Percentiles rank a stretch among this genome's conserved stretches.
Conservation (phyloP, 1,284 basidiomycete species). For the Quambalaria eucalypti region DNA sequence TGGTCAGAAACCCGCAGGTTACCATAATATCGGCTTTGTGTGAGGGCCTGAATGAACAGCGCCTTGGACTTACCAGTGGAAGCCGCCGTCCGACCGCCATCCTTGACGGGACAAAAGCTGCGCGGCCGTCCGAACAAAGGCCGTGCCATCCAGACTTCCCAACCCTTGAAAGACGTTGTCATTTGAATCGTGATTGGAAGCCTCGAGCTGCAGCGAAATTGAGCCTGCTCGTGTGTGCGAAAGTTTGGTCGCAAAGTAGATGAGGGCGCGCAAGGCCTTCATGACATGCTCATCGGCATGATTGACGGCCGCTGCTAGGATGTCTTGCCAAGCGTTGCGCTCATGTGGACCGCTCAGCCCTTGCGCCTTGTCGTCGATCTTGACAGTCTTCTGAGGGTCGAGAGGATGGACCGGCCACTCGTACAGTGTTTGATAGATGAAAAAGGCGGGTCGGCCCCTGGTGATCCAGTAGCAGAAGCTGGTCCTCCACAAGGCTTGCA, state of each 20-base stretch:
- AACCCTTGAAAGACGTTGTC: neutral
- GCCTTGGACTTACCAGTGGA: neutral
- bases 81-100: neutral
- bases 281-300: constrained; percentile 9
- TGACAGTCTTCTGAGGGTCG: neutral
- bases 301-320: neutral
- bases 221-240: neutral
- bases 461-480: neutral
- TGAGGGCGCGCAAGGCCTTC: constrained; percentile 5
- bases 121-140: constrained; percentile 5
- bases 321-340: constrained; percentile 5
- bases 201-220: neutral
- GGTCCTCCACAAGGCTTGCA: constrained; percentile 1
- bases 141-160: constrained; percentile 6
- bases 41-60: no score
- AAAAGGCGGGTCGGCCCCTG: constrained; percentile 2
- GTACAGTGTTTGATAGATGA: neutral
- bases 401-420: neutral
- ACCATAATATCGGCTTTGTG: no score
- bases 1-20: no score
- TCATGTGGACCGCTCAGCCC: neutral
- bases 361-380: neutral
- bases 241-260: constrained; percentile 2
- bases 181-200: neutral
- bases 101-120: constrained; percentile 7